These are phyloP conservation scores for Rhizopus sp. DNA, from an alignment of 371 early-diverging fungal species.

Conservation along the genomic window DNA sequence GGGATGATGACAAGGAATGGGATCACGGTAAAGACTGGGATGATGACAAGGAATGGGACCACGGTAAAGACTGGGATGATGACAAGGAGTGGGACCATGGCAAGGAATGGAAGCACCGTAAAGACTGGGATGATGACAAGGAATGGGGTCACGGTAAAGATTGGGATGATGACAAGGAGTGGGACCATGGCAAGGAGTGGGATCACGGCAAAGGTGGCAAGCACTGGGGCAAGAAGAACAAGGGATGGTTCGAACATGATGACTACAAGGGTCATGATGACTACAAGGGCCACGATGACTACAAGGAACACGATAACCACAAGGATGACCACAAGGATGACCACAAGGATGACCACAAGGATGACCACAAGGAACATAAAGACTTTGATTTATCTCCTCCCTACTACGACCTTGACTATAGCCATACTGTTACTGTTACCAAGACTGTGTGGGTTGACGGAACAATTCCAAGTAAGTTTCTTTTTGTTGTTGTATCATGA, in stretches of 20 bases:
- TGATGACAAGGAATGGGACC: background rate
- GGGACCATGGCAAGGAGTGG: background rate
- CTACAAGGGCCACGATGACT: background rate
- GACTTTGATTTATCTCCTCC: background rate
- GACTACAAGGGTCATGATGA: background rate
- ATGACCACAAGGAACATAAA: background rate
- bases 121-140: background rate
- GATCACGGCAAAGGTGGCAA: background rate
- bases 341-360: background rate
- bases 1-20: background rate
- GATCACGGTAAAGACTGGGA: background rate
- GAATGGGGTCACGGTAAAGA: background rate
- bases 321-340: background rate
- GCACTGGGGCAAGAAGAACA: background rate
- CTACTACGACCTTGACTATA: conserved; percentile 17
- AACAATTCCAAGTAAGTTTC: conserved; percentile 5
- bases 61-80: background rate
- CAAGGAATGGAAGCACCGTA: background rate
- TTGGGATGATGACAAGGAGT: background rate
- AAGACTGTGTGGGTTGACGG: conserved; percentile 30
- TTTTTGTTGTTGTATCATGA: background rate
- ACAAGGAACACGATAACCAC: background rate
- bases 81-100: background rate
- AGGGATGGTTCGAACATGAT: background rate
- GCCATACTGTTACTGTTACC: conserved; percentile 38